Conservation (phyloP, 2,329 filamentous ascomycete species). For the Pseudofabraea citricarpa region DNA sequence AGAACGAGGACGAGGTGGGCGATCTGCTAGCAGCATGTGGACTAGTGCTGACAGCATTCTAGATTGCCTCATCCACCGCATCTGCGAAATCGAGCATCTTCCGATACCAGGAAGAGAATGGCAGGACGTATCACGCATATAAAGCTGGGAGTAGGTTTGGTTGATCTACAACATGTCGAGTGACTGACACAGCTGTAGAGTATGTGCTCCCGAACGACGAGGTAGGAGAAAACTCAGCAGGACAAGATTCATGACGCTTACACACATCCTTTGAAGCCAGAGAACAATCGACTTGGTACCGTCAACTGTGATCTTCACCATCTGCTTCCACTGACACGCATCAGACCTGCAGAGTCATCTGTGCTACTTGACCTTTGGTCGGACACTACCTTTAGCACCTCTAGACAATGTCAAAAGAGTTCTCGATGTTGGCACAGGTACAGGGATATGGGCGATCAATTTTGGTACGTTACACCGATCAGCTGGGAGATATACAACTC, state of each 20-base stretch:
- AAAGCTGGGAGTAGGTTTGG: conserved; percentile 1
- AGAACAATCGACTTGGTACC: background rate
- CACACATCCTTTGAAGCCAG: background rate
- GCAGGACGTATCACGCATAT: conserved; percentile 7
- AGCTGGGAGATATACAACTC: background rate
- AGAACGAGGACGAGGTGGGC: background rate
- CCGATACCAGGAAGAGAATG: conserved; percentile 5
- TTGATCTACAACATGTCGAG: background rate
- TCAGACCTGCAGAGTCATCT: conserved; percentile 3
- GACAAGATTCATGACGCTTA: background rate
- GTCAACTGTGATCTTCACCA: background rate
- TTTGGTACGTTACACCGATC: background rate
- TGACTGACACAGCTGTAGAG: background rate
- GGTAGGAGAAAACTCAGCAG: background rate
- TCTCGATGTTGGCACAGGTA: conserved; percentile 7
- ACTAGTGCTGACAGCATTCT: background rate
- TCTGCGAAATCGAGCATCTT: conserved; percentile 8
- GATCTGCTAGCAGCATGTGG: background rate
- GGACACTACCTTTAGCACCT: conserved; percentile 4
- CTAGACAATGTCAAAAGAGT: conserved; percentile 1
- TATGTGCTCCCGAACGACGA: conserved; percentile 6
- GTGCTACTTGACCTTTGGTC: background rate
- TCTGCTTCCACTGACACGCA: background rate
- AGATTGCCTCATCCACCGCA: conserved; percentile 3
- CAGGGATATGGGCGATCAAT: conserved; percentile 7